phyloP scores from a whole-genome alignment of 768 basidiomycete genomes.

The Naematelia encephala region DNA sequence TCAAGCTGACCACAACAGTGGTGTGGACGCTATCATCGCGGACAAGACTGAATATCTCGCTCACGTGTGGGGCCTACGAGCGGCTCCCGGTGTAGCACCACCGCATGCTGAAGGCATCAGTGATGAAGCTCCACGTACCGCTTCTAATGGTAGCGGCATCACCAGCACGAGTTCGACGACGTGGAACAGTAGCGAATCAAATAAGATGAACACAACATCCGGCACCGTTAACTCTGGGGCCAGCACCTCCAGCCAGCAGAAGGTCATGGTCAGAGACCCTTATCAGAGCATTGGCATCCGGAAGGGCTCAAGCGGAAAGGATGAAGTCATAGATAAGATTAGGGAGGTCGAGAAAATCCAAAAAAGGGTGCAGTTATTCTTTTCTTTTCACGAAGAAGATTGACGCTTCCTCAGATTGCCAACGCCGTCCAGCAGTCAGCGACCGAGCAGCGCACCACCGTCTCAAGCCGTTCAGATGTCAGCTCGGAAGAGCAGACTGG shows the following conservation, averaged over 20 bases:
- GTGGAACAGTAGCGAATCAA: neutral
- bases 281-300: constrained; percentile 21
- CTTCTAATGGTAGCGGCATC: neutral
- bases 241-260: neutral
- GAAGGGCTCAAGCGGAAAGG: neutral
- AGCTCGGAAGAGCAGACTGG: neutral
- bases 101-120: neutral
- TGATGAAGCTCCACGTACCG: neutral
- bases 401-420: neutral
- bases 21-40: constrained; percentile 37
- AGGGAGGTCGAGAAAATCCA: neutral
- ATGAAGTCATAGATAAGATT: neutral
- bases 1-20: constrained; percentile 18
- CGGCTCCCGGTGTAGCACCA: constrained; percentile 5
- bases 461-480: neutral
- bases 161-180: neutral
- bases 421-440: neutral
- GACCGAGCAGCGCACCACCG: neutral
- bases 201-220: neutral
- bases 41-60: constrained; percentile 24
- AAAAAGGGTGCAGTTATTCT: neutral
- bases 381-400: neutral
- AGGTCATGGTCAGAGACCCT: constrained; percentile 19
- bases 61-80: constrained; percentile 22
- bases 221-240: neutral